Evolutionary conservation across 345 rosid species (phyloP).

Genomic region (Bruguiera gymnorhiza): DNA sequence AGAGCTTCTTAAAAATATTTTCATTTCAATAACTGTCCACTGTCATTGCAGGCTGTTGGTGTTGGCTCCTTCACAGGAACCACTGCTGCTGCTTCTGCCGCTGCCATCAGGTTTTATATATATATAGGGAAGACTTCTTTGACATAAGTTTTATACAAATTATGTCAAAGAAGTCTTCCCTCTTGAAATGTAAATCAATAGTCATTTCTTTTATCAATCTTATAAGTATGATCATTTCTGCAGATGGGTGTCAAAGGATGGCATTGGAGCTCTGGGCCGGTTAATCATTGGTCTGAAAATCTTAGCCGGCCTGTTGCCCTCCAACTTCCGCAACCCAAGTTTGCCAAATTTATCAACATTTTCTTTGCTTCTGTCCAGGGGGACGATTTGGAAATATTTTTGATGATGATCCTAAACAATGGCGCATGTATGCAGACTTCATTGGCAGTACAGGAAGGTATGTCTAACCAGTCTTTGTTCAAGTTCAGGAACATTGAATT

Average conservation of each 20-base stretch:
- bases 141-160: not conserved
- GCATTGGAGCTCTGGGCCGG: constrained; percentile 95
- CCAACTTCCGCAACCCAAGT: too few species aligned
- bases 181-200: constrained; percentile 4
- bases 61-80: constrained; percentile 86
- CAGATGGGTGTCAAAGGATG: constrained; percentile 99
- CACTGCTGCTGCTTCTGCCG: constrained; percentile 87
- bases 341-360: constrained; percentile 16
- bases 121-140: not conserved
- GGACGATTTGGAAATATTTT: constrained; percentile 88
- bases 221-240: constrained; percentile 27
- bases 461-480: constrained; percentile 14
- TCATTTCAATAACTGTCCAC: constrained; percentile 10
- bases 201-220: constrained; percentile 20
- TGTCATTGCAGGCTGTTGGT: constrained; percentile 75
- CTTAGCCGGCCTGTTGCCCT: constrained; percentile 1
- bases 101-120: constrained; percentile 69
- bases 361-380: constrained; percentile 47
- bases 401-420: constrained; percentile 96
- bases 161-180: too few species aligned
- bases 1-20: not conserved
- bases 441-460: constrained; percentile 98
- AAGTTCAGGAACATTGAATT: constrained; percentile 11
- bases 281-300: constrained; percentile 72
- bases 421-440: constrained; percentile 99